phyloP scores from a whole-genome alignment of 1,284 basidiomycete genomes.

The Heterobasidion irregulare region DNA sequence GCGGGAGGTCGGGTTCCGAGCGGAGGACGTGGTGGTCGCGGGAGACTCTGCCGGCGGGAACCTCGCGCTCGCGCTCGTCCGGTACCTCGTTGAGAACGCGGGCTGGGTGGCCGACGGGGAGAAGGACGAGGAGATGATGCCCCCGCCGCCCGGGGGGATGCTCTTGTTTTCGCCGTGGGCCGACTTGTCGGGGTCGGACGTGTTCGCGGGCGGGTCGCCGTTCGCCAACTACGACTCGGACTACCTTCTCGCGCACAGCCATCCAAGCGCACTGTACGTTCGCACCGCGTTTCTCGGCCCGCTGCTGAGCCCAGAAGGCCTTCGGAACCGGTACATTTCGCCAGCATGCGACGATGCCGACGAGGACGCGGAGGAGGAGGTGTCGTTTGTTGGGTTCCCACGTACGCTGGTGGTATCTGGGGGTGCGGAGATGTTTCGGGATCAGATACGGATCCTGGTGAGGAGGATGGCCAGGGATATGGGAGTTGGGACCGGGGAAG shows the following conservation, averaged over 20 bases:
- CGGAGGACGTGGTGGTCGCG: conserved; percentile 43
- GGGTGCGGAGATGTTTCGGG: conserved; percentile 41
- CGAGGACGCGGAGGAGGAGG: conserved; percentile 15
- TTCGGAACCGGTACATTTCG: conserved; percentile 44
- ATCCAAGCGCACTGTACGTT: conserved; percentile 17
- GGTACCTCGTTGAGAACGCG: conserved; percentile 28
- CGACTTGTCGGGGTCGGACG: conserved; percentile 33
- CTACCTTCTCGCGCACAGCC: conserved; percentile 22
- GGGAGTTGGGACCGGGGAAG: conserved; percentile 36
- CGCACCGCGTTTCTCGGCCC: conserved; percentile 32
- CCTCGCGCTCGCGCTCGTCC: conserved; percentile 32
- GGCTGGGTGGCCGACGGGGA: not conserved
- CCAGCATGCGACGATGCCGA: conserved; percentile 33
- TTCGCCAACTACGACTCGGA: conserved; percentile 25
- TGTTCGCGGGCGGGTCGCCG: conserved; percentile 22
- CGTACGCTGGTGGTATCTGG: conserved; percentile 45
- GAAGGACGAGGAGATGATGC: conserved; percentile 15
- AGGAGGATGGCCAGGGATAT: conserved; percentile 14
- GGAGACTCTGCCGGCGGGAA: conserved; percentile 54
- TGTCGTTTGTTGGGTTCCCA: conserved; percentile 42
- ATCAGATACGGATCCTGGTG: conserved; percentile 28
- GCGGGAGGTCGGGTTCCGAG: conserved; percentile 29
- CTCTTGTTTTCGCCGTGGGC: conserved; percentile 51
- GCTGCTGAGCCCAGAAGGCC: conserved; percentile 27
- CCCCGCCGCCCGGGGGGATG: conserved; percentile 40